phyloP scores from a whole-genome alignment of 2,329 filamentous ascomycete species.

The Meredithiella fracta region DNA sequence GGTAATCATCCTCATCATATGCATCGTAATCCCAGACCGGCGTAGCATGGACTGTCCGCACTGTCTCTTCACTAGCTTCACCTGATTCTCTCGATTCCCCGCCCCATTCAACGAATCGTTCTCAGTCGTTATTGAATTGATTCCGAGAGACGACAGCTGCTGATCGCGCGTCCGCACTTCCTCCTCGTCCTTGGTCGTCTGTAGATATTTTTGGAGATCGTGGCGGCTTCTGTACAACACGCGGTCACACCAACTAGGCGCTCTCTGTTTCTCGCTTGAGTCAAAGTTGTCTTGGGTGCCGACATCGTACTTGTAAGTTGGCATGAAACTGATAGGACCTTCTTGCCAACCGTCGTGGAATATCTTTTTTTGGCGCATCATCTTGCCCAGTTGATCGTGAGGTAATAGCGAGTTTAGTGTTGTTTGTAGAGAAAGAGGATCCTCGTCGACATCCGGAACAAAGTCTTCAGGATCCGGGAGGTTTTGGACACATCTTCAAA shows the following conservation, averaged over 20 bases:
- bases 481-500: conserved; percentile 4
- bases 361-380: conserved; percentile 58
- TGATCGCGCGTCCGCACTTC: conserved; percentile 53
- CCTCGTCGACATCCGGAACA: conserved; percentile 48
- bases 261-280: conserved; percentile 81
- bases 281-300: conserved; percentile 89
- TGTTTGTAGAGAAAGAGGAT: conserved; percentile 74
- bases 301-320: conserved; percentile 94
- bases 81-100: conserved; percentile 32
- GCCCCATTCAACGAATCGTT: neutral
- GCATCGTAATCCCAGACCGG: conserved; percentile 14
- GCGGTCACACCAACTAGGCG: conserved; percentile 93
- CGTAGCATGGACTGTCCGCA: conserved; percentile 26
- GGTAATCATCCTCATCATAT: conserved; percentile 8
- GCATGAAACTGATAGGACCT: conserved; percentile 72
- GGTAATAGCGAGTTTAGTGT: conserved; percentile 74
- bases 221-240: conserved; percentile 69
- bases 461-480: conserved; percentile 52
- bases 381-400: conserved; percentile 69
- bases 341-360: conserved; percentile 90
- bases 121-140: conserved; percentile 44
- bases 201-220: conserved; percentile 51
- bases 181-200: conserved; percentile 44
- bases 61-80: conserved; percentile 83
- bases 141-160: conserved; percentile 69